Percentiles rank a stretch among this genome's conserved stretches.
Conservation (phyloP, 2,329 filamentous ascomycete species). For the Aureobasidium uvarum region DNA sequence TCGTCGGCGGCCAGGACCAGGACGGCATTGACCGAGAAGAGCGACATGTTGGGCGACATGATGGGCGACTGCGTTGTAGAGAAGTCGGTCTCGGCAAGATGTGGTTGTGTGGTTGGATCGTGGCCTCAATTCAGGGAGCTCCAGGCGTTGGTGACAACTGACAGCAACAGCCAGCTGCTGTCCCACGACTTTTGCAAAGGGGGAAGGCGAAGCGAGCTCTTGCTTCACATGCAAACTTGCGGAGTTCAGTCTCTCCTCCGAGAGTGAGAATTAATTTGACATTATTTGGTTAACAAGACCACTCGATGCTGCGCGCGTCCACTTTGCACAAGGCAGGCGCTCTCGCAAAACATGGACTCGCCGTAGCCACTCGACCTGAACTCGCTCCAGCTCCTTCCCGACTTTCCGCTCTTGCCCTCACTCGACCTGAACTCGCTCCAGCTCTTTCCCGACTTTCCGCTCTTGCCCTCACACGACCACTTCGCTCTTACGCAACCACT, state of each 20-base stretch:
- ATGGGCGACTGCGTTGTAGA: slow-evolving; percentile 28
- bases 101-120: not conserved
- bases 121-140: slow-evolving; percentile 25
- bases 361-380: not conserved
- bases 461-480: slow-evolving; percentile 8
- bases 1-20: slow-evolving; percentile 68
- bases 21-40: slow-evolving; percentile 55
- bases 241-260: slow-evolving; percentile 18
- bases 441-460: slow-evolving; percentile 9
- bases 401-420: slow-evolving; percentile 11
- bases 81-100: not conserved
- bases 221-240: slow-evolving; percentile 20
- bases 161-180: not conserved
- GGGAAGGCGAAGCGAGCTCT: slow-evolving; percentile 7
- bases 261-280: slow-evolving; percentile 6
- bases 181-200: slow-evolving; percentile 23
- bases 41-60: slow-evolving; percentile 55
- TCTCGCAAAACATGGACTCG: slow-evolving; percentile 18
- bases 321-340: slow-evolving; percentile 15
- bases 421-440: not conserved
- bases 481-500: slow-evolving; percentile 11
- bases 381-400: not conserved
- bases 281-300: not conserved
- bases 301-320: slow-evolving; percentile 23
- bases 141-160: not conserved